These are phyloP conservation scores for Cercospora beticola DNA, from an alignment of 2,329 filamentous ascomycete genomes.

Conservation along the genomic window DNA sequence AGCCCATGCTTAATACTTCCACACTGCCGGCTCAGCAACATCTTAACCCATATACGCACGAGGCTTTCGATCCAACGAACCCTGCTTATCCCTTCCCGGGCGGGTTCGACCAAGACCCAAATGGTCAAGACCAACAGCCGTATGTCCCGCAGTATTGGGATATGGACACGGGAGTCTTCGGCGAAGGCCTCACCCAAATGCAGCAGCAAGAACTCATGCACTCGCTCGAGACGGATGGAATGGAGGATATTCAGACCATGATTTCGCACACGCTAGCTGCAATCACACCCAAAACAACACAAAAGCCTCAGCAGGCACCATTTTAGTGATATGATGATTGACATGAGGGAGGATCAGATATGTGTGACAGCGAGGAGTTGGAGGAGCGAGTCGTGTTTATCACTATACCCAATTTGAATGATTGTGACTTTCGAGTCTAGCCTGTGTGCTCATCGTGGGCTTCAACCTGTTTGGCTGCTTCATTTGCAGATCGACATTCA, in stretches of 20 bases:
- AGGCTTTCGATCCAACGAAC: conserved; percentile 31
- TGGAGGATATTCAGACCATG: conserved; percentile 42
- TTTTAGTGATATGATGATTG: background rate
- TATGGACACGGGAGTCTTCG: conserved; percentile 34
- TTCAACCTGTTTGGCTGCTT: background rate
- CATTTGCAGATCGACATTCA: background rate
- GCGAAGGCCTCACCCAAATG: conserved; percentile 36
- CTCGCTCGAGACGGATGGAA: conserved; percentile 40
- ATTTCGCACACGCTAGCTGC: conserved; percentile 34
- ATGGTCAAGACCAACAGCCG: conserved; percentile 9
- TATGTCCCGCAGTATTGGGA: conserved; percentile 32
- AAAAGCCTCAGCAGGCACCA: conserved; percentile 14
- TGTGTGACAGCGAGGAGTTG: conserved; percentile 6
- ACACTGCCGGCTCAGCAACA: conserved; percentile 21
- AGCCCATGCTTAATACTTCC: conserved; percentile 18
- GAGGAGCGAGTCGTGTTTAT: background rate
- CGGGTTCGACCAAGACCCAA: conserved; percentile 14
- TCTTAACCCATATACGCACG: conserved; percentile 24
- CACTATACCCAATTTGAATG: conserved; percentile 3
- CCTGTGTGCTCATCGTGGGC: background rate
- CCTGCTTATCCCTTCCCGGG: conserved; percentile 31
- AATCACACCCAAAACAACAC: conserved; percentile 31
- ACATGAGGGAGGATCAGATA: background rate
- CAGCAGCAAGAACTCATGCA: conserved; percentile 42
- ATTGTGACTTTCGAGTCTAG: background rate